Percentiles rank a stretch among this genome's conserved stretches.
Conservation (phyloP, 1,284 basidiomycete species). For the Gymnopus androsaceus region DNA sequence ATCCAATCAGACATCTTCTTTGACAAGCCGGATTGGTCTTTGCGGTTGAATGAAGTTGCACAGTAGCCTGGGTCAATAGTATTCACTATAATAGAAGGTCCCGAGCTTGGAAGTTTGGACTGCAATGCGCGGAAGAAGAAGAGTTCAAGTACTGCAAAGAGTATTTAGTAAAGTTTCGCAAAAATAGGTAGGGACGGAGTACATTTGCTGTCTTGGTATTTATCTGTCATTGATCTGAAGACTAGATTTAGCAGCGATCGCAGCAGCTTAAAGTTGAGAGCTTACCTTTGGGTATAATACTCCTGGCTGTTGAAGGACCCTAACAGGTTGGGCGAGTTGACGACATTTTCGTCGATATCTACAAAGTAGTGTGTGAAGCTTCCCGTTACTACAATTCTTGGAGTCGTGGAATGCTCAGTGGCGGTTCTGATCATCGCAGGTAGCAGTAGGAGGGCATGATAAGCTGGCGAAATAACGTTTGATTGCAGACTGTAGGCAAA, state of each 20-base stretch:
- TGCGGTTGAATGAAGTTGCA: too few species aligned
- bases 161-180: background rate
- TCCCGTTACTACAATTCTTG: constrained; percentile 39
- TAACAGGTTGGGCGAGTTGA: constrained; percentile 27
- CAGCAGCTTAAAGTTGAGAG: background rate
- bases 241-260: background rate
- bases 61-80: constrained; percentile 48
- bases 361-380: constrained; percentile 41
- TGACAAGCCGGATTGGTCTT: too few species aligned
- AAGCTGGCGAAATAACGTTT: constrained; percentile 40
- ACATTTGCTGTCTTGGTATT: constrained; percentile 39
- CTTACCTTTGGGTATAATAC: constrained; percentile 23
- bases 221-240: constrained; percentile 19
- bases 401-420: constrained; percentile 25
- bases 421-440: constrained; percentile 42
- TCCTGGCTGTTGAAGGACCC: constrained; percentile 31
- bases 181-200: constrained; percentile 7
- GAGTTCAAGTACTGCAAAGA: constrained; percentile 40
- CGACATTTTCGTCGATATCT: too few species aligned
- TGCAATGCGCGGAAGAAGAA: constrained; percentile 43
- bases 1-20: too few species aligned
- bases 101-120: constrained; percentile 30
- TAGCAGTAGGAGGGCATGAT: constrained; percentile 35
- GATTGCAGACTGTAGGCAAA: constrained; percentile 39
- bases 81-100: constrained; percentile 36